Percentiles rank a stretch among this genome's conserved stretches.
These are phyloP conservation scores for Saturnispora mendoncae DNA, from an alignment of 805 yeast genomes.

Conservation along the genomic window DNA sequence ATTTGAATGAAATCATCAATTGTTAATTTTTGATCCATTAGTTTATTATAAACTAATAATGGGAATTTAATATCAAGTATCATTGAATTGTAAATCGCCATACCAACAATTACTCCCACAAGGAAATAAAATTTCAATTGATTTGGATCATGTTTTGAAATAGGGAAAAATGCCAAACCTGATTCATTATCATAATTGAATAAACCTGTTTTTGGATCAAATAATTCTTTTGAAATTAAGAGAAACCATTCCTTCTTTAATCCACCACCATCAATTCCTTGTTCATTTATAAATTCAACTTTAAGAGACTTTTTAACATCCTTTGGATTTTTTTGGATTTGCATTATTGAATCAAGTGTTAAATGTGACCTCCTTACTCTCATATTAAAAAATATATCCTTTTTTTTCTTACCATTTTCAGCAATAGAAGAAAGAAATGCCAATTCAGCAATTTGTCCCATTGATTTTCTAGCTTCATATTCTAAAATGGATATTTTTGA, in stretches of 20 bases:
- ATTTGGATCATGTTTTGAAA: slow-evolving; percentile 41
- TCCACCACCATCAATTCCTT: slow-evolving; percentile 95
- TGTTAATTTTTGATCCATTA: slow-evolving; percentile 46
- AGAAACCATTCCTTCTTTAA: slow-evolving; percentile 90
- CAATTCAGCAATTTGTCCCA: slow-evolving; percentile 84
- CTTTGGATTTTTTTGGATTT: slow-evolving; percentile 43
- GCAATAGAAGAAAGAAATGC: slow-evolving; percentile 61
- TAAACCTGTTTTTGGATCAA: slow-evolving; percentile 60
- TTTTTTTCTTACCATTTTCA: slow-evolving; percentile 35
- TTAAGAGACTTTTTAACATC: slow-evolving; percentile 68
- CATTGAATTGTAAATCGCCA: slow-evolving; percentile 86
- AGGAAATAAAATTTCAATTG: slow-evolving; percentile 43
- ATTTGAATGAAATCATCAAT: slow-evolving; percentile 60
- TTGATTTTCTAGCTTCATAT: slow-evolving; percentile 68
- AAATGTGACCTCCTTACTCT: slow-evolving; percentile 59
- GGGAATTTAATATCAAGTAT: slow-evolving; percentile 79
- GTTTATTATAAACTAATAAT: slow-evolving; percentile 61
- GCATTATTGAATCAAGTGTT: slow-evolving; percentile 64
- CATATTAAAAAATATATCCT: slow-evolving; percentile 63
- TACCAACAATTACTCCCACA: slow-evolving; percentile 79
- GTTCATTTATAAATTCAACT: slow-evolving; percentile 78
- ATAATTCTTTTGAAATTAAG: slow-evolving; percentile 58
- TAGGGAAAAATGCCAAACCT: slow-evolving; percentile 65
- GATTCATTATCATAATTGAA: slow-evolving; percentile 63
- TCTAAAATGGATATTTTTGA: slow-evolving; percentile 74